Evolutionary conservation across 1,139 yeast genomes (phyloP).

Genomic region (Arxiozyma heterogenica): DNA sequence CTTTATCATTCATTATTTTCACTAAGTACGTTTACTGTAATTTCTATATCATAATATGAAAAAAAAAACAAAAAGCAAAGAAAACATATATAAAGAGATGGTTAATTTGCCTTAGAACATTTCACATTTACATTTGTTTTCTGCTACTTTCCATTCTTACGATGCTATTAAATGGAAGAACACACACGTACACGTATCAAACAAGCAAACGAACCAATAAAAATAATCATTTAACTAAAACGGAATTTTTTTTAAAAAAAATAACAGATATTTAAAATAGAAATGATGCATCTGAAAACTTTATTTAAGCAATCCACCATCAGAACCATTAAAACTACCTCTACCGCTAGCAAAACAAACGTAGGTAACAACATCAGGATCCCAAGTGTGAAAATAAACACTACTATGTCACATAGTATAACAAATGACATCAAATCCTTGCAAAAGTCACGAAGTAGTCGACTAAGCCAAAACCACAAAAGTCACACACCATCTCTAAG

Average conservation of each 20-base stretch:
- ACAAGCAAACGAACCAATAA: background rate
- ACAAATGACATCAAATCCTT: background rate
- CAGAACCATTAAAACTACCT: background rate
- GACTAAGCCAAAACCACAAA: background rate
- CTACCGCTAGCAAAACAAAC: background rate
- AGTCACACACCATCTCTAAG: conserved; percentile 11
- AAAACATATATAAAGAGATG: too few relatives aligned
- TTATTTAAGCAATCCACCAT: background rate
- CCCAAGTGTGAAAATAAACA: conserved; percentile 1
- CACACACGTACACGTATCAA: too few relatives aligned
- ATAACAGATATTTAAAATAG: too few relatives aligned
- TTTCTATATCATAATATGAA: too few relatives aligned
- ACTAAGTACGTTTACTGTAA: too few relatives aligned
- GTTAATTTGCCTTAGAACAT: too few relatives aligned
- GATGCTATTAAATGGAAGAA: background rate
- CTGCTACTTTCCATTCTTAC: too few relatives aligned
- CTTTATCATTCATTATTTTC: too few relatives aligned
- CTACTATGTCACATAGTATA: background rate
- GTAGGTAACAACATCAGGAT: background rate
- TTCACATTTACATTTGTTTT: too few relatives aligned
- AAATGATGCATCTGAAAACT: background rate
- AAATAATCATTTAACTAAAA: background rate
- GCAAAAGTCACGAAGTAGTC: background rate
- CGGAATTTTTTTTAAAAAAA: too few relatives aligned
- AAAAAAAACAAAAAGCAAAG: too few relatives aligned